Percentiles rank a stretch among this genome's conserved stretches.
These are phyloP conservation scores for Priceomyces medius DNA, from an alignment of 805 yeast species.

Conservation along the genomic window DNA sequence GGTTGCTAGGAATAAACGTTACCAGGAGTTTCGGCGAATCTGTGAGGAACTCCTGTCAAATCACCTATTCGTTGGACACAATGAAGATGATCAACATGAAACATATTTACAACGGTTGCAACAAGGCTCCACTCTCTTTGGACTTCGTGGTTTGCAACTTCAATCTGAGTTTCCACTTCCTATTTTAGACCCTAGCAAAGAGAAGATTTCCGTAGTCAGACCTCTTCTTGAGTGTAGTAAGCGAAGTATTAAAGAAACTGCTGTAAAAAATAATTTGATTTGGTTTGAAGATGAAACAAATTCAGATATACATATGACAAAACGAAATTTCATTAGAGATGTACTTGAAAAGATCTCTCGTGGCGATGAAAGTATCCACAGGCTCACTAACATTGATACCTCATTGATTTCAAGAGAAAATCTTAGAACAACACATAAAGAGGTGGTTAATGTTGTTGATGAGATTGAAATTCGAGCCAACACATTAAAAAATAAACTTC, in stretches of 20 bases:
- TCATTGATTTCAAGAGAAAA: conserved; percentile 3
- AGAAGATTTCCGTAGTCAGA: conserved; percentile 32
- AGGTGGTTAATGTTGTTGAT: conserved; percentile 5
- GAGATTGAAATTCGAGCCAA: conserved; percentile 4
- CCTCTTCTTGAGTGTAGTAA: conserved; percentile 56
- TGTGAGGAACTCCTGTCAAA: conserved; percentile 36
- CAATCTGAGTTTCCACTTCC: conserved; percentile 26
- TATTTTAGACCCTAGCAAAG: conserved; percentile 15
- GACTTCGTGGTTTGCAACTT: conserved; percentile 55
- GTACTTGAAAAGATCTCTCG: background rate
- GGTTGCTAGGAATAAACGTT: conserved; percentile 57
- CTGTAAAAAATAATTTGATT: conserved; percentile 33
- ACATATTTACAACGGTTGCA: conserved; percentile 59
- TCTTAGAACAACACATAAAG: conserved; percentile 2
- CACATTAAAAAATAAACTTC: background rate
- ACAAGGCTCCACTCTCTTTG: conserved; percentile 44
- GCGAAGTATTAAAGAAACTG: conserved; percentile 43
- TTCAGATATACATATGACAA: conserved; percentile 49
- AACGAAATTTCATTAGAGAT: conserved; percentile 54
- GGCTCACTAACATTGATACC: background rate
- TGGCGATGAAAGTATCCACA: background rate
- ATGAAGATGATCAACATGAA: conserved; percentile 69
- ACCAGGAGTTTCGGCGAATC: conserved; percentile 38
- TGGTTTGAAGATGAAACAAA: conserved; percentile 81
- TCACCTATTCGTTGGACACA: conserved; percentile 63